Evolutionary conservation across 192 early-diverging fungal genomes (phyloP), one percentile per base, ranked within the genome.

Genomic region (Chytriomyces confervae): DNA sequence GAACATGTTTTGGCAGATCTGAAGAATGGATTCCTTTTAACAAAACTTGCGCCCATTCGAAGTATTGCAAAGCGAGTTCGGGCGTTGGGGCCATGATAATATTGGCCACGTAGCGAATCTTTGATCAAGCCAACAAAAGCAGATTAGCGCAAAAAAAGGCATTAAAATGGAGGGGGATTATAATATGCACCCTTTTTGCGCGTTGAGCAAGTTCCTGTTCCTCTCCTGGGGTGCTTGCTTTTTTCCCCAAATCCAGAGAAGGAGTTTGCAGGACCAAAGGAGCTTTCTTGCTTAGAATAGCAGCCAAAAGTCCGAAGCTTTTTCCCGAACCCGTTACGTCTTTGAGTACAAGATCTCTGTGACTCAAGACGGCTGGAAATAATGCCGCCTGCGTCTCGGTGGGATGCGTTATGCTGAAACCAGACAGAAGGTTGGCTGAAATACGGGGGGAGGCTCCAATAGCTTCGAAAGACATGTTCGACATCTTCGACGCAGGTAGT

Each of bases 281-380:
- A 29, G 45, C 66, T 53, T 62, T 50, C 51, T 84, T 84, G 74
- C 68, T 71, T 23, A 85, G 77, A 16, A 88, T 29, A 45, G 81
- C 81, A 0, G 69, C 63, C 29, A 85, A 66, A 5, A 88, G 61
- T 5, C 81, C 86, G 16, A 88, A 67, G 1, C 82, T 78, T 66
- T 88, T 88, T 18, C 86, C 86, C 27, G 80, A 74, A 6, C 86
- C 86, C 0, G 86, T 88, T 7, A 53, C 72, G 67, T 88, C 83
- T 60, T 83, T 81, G 53, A 88, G 50, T 6, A 86, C 63, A 7
- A 87, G 29, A 69, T 85, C 82, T 9, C 57, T 29, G 68, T 83
- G 83, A 3, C 79, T 49, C 10, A 85, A 65, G 9, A 84, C 24
- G 50, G 80, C 75, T 1, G 86, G 83, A n/a, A 87, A 46, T 27